Percentiles rank a stretch among this genome's conserved stretches.
Conservation (phyloP, 441 rosid genomes). For the Syzygium syzygioides region DNA sequence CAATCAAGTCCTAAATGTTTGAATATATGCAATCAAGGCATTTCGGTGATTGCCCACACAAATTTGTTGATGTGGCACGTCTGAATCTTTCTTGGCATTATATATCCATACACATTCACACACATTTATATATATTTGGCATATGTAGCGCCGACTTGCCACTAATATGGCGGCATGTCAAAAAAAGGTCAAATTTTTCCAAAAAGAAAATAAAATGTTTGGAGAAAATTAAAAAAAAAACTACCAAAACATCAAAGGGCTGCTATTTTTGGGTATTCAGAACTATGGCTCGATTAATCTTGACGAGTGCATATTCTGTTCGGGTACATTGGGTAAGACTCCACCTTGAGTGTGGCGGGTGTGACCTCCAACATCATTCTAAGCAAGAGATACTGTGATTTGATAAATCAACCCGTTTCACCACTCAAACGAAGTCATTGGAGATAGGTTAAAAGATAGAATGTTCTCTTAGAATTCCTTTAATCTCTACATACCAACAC, state of each 20-base stretch:
- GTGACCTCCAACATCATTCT: no score
- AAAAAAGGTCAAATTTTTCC: neutral
- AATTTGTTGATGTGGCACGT: neutral
- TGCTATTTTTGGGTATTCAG: neutral
- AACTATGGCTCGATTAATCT: neutral
- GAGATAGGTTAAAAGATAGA: no score
- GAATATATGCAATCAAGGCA: neutral
- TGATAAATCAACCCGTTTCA: no score
- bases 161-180: neutral
- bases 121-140: neutral
- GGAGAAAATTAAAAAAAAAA: neutral
- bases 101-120: no score
- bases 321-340: neutral
- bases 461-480: no score
- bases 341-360: no score
- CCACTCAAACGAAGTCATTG: no score
- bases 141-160: neutral
- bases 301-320: neutral
- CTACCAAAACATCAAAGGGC: neutral
- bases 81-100: neutral
- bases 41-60: neutral
- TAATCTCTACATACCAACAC: no score
- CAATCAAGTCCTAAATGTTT: no score
- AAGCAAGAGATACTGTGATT: no score
- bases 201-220: neutral